Evolutionary conservation across 1,284 basidiomycete species (phyloP), one percentile per base, ranked within the genome.

Genomic region (Phellinidium pouzarii): DNA sequence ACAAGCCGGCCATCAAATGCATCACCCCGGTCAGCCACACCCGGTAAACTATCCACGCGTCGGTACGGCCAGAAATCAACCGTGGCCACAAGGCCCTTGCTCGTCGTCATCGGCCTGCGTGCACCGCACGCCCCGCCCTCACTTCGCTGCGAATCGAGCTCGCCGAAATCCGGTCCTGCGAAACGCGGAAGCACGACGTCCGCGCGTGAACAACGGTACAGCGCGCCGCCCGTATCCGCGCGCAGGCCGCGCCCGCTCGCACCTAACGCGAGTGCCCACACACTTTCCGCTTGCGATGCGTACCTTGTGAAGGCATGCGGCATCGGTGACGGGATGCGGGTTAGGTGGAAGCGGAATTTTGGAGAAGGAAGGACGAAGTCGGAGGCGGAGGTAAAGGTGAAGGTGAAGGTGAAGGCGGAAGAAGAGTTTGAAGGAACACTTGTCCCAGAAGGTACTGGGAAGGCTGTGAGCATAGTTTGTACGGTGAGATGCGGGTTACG

Each of bases 11-110:
- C 17, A 20, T 26, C 43, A 17, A 8, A 29, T 29, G 26, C 20
- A 17, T 8, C 34, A 12, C 5, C 31, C 14, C 31, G 43, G 12
- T 22, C n/a, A 23, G 20, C n/a, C 17, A 34, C 11, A 25, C 22
- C n/a, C 4, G 53, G 34, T 19, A 50, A 7, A 34, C 17, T 34
- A 25, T 41, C 53, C 17, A 46, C 48, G 17, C 44, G 42, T 4
- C 41, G 40, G 31, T 43, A 50, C 25, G 48, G 48, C 53, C 48
- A 54, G 29, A 50, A 54, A 12, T 54, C 53, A 5, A 54, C 43
- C 31, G 53, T 54, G 4, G 42, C 17, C 22, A 50, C 37, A 20
- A 49, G 25, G 6, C 36, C 53, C 25, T 14, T 26, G 23, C 2
- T 40, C 25, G 38, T n/a, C n/a, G n/a, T n/a, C n/a, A n/a, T n/a